Evolutionary conservation across 1,139 yeast species (phyloP).

Genomic region (Kluyveromyces sp.): DNA sequence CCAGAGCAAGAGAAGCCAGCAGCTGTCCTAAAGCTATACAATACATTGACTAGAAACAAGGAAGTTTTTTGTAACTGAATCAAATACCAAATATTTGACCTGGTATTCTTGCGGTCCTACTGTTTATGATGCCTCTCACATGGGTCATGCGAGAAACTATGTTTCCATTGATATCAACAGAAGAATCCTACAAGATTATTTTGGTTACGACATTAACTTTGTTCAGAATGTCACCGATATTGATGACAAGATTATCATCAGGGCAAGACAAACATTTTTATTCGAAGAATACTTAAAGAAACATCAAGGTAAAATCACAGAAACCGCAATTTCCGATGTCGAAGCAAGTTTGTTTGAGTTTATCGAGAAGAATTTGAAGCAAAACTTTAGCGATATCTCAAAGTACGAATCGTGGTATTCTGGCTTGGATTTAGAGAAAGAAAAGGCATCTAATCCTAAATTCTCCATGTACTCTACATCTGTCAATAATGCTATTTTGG

Average conservation of each 20-base stretch:
- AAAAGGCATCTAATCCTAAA: slow-evolving; percentile 60
- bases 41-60: slow-evolving; percentile 77
- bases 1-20: slow-evolving; percentile 27
- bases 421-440: slow-evolving; percentile 41
- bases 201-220: slow-evolving; percentile 78
- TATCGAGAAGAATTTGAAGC: slow-evolving; percentile 50
- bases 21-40: slow-evolving; percentile 48
- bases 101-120: slow-evolving; percentile 99
- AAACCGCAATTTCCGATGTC: slow-evolving; percentile 34
- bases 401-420: slow-evolving; percentile 48
- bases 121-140: slow-evolving; percentile 92
- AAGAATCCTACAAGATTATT: slow-evolving; percentile 78
- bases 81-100: slow-evolving; percentile 51
- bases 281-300: slow-evolving; percentile 49
- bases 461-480: slow-evolving; percentile 79
- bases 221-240: slow-evolving; percentile 97
- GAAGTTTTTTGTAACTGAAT: slow-evolving; percentile 61
- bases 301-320: slow-evolving; percentile 16
- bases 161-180: slow-evolving; percentile 91
- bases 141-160: slow-evolving; percentile 99
- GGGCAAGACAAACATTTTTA: slow-evolving; percentile 84
- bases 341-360: slow-evolving; percentile 42
- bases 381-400: slow-evolving; percentile 30
- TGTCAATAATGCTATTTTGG: slow-evolving; percentile 44
- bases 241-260: slow-evolving; percentile 90